Evolutionary conservation across 306 rosid genomes (phyloP).

Genomic region (Ammopiptanthus mongolicus): DNA sequence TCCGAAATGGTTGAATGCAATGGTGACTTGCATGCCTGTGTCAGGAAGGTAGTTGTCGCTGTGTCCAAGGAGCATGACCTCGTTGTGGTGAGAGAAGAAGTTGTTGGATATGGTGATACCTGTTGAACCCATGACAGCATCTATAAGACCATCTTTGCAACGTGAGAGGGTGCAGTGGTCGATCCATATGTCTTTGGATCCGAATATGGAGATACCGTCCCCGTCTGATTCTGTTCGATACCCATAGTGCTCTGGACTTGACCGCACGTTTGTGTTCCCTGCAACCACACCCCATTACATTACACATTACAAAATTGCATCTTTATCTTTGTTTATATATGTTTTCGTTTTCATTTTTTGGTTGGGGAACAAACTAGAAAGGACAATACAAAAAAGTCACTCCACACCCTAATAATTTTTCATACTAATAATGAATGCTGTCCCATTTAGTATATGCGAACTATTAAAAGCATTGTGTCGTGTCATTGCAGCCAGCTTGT

Average conservation of each 20-base stretch:
- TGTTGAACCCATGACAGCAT: slow-evolving; percentile 85
- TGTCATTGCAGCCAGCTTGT: no score
- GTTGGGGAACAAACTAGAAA: not conserved
- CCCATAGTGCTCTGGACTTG: slow-evolving; percentile 85
- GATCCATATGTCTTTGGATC: slow-evolving; percentile 83
- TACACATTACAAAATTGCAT: no score
- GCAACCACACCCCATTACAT: not conserved
- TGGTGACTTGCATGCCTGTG: slow-evolving; percentile 92
- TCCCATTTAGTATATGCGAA: not conserved
- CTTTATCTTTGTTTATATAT: not conserved
- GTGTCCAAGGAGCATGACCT: slow-evolving; percentile 87
- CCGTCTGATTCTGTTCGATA: slow-evolving; percentile 83
- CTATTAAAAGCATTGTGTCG: no score
- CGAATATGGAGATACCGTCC: slow-evolving; percentile 83
- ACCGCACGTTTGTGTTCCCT: slow-evolving; percentile 77
- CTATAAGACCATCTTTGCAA: slow-evolving; percentile 85
- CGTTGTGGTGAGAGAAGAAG: slow-evolving; percentile 80
- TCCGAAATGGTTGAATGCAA: slow-evolving; percentile 94
- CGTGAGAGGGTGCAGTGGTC: slow-evolving; percentile 86
- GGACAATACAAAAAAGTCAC: not conserved
- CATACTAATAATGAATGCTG: not conserved
- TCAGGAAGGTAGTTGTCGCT: slow-evolving; percentile 77
- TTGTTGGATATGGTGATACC: slow-evolving; percentile 88
- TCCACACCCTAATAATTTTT: not conserved
- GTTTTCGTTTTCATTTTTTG: not conserved